phyloP scores from a whole-genome alignment of 139 green algal species.

The Monoraphidium neglectum region DNA sequence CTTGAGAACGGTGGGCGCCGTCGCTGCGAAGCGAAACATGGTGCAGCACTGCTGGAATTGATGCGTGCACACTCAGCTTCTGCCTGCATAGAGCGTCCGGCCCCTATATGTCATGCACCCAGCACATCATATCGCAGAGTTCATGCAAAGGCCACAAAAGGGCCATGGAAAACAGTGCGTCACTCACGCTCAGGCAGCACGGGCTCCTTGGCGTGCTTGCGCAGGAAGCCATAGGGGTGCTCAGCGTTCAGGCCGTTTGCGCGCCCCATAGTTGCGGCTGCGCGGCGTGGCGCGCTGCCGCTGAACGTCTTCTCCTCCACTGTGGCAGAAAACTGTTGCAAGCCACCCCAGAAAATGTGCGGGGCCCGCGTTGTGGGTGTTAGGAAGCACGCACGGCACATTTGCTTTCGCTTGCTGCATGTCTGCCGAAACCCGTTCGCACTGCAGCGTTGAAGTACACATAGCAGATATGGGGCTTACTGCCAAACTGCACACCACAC shows the following conservation, averaged over 20 bases:
- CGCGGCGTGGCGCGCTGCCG: background rate
- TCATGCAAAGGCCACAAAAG: no score
- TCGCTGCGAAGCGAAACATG: constrained; percentile 32
- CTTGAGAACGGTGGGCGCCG: constrained; percentile 44
- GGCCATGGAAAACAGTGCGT: no score
- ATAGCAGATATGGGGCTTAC: no score
- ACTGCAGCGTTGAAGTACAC: background rate
- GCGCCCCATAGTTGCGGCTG: constrained; percentile 53
- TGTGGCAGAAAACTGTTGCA: no score
- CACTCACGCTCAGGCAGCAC: constrained; percentile 70
- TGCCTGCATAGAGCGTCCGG: no score
- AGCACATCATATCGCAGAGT: no score
- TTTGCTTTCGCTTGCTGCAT: constrained; percentile 40
- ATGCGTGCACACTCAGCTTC: no score
- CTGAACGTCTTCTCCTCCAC: no score
- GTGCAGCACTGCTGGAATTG: background rate
- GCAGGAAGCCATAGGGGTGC: constrained; percentile 41
- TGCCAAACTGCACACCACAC: no score
- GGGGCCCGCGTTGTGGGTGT: background rate
- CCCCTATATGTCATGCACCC: background rate
- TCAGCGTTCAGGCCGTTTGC: constrained; percentile 46
- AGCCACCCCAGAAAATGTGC: no score
- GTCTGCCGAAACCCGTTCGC: background rate
- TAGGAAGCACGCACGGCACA: constrained; percentile 25
- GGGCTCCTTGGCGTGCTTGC: constrained; percentile 64